phyloP scores from a whole-genome alignment of 2,329 filamentous ascomycete species.

The Cucurbitaria berberidis region DNA sequence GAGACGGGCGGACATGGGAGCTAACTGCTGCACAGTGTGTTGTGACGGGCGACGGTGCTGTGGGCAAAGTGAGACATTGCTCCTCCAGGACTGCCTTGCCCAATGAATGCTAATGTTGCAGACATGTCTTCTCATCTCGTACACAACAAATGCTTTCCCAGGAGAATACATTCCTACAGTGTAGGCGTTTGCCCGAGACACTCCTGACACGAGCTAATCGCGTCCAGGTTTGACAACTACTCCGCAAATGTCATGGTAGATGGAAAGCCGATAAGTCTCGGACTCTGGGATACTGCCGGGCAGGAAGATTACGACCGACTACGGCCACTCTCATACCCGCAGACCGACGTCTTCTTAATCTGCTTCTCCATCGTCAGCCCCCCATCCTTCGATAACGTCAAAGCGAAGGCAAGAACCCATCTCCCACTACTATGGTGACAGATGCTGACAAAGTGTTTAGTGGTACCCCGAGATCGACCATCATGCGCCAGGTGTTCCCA shows the following conservation, averaged over 20 bases:
- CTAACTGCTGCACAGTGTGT: conserved; percentile 72
- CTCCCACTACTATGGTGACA: not conserved
- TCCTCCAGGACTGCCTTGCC: conserved; percentile 16
- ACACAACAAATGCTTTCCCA: conserved; percentile 99
- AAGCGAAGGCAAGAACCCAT: conserved; percentile 77
- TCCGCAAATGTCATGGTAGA: conserved; percentile 99
- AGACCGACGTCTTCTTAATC: conserved; percentile 98
- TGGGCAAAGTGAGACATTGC: conserved; percentile 79
- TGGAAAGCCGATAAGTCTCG: conserved; percentile 94
- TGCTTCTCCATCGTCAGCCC: conserved; percentile 99
- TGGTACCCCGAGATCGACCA: conserved; percentile 99
- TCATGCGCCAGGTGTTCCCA: conserved; percentile 91
- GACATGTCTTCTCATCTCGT: conserved; percentile 99
- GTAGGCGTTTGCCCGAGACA: conserved; percentile 59
- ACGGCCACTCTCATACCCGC: conserved; percentile 93
- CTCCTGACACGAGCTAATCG: conserved; percentile 29
- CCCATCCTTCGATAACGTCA: conserved; percentile 98
- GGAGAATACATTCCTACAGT: conserved; percentile 99
- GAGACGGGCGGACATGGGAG: not conserved
- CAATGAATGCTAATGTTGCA: conserved; percentile 54
- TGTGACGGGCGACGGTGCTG: conserved; percentile 98
- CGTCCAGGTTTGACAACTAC: conserved; percentile 91
- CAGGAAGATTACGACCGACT: conserved; percentile 98
- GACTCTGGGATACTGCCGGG: conserved; percentile 97
- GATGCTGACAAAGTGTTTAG: conserved; percentile 56